phyloP scores from a whole-genome alignment of 2,329 filamentous ascomycete species.

The Bipolaris gigantea region DNA sequence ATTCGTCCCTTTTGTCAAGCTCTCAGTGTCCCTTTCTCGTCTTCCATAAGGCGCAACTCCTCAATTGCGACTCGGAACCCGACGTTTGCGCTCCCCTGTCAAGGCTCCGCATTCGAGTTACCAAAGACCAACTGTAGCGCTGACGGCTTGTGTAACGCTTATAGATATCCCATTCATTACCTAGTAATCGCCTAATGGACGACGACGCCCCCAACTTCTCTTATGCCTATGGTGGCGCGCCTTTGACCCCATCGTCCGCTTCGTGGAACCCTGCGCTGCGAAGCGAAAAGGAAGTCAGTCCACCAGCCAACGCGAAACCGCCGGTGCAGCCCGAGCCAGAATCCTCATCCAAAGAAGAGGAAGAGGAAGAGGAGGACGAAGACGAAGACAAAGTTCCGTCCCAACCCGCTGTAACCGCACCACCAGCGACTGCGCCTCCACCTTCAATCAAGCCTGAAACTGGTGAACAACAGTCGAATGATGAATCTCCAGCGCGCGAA shows the following conservation, averaged over 20 bases:
- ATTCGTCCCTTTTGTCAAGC: background rate
- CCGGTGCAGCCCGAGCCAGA: conserved; percentile 19
- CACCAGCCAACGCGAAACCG: conserved; percentile 13
- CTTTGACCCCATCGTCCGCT: conserved; percentile 25
- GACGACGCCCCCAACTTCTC: conserved; percentile 46
- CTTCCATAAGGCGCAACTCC: conserved; percentile 5
- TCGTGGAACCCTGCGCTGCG: conserved; percentile 61
- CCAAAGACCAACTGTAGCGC: conserved; percentile 16
- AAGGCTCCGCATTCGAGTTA: conserved; percentile 8
- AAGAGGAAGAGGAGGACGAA: conserved; percentile 18
- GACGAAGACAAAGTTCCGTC: conserved; percentile 11
- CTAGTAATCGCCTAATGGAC: conserved; percentile 39
- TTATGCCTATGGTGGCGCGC: conserved; percentile 41
- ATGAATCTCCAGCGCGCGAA: conserved; percentile 22
- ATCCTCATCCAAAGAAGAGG: conserved; percentile 22
- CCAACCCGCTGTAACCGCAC: conserved; percentile 4
- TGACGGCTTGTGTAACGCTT: conserved; percentile 36
- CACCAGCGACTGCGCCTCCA: conserved; percentile 2
- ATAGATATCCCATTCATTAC: conserved; percentile 38
- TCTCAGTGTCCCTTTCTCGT: background rate
- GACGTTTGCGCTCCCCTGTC: conserved; percentile 11
- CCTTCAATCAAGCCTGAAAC: conserved; percentile 8
- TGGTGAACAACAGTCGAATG: conserved; percentile 4
- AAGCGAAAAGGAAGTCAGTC: conserved; percentile 42
- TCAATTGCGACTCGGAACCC: background rate